Evolutionary conservation across 768 basidiomycete species (phyloP).

Genomic region (Suillus occidentalis): DNA sequence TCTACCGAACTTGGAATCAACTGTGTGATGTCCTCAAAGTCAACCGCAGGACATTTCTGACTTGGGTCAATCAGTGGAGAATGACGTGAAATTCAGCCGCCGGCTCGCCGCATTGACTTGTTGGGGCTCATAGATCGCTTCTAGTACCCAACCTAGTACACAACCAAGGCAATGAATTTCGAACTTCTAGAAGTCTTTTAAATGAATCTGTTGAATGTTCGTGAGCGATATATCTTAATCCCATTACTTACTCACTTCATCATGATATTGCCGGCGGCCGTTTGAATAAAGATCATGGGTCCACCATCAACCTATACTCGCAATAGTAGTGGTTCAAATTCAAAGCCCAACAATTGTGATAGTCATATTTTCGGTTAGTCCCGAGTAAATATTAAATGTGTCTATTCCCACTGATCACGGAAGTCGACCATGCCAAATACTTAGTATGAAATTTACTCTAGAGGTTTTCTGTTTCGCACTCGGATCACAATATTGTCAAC

Average conservation of each 20-base stretch:
- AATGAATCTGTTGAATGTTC: slow-evolving; percentile 65
- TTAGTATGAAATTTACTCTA: slow-evolving; percentile 59
- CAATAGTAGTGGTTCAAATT: slow-evolving; percentile 42
- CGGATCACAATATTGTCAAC: slow-evolving; percentile 61
- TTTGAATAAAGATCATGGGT: slow-evolving; percentile 95
- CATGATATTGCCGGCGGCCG: slow-evolving; percentile 55
- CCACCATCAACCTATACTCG: slow-evolving; percentile 61
- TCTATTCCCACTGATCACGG: too few relatives aligned
- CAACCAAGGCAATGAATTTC: slow-evolving; percentile 69
- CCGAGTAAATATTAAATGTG: too few relatives aligned
- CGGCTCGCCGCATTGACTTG: slow-evolving; percentile 61
- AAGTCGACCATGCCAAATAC: too few relatives aligned
- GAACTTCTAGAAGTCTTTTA: slow-evolving; percentile 59
- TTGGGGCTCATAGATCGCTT: slow-evolving; percentile 61
- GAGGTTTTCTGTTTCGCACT: slow-evolving; percentile 77
- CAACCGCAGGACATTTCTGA: slow-evolving; percentile 51
- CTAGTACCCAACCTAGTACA: not conserved
- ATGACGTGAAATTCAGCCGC: slow-evolving; percentile 61
- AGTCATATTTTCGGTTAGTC: too few relatives aligned
- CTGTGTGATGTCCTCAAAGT: slow-evolving; percentile 42
- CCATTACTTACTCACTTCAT: slow-evolving; percentile 6
- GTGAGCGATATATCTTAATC: slow-evolving; percentile 46
- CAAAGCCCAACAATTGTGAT: too few relatives aligned
- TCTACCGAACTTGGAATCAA: slow-evolving; percentile 93
- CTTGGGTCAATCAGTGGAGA: slow-evolving; percentile 53